Evolutionary conservation across 352 stramenopile species (phyloP), one percentile per base, ranked within the genome.

Genomic region (Pilasporangium apinafurcum): DNA sequence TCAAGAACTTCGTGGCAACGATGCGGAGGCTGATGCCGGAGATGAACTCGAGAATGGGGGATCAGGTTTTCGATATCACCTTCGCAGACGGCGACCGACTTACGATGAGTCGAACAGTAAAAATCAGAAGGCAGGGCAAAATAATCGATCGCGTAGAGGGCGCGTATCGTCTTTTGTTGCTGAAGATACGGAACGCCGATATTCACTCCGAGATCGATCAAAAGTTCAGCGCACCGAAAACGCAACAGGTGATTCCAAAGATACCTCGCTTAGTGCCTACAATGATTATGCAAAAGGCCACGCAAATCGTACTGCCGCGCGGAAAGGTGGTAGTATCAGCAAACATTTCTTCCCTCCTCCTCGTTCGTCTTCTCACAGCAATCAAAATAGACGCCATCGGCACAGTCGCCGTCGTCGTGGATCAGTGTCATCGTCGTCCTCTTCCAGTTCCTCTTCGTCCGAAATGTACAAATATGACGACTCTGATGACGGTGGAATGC

Each of bases 271-370:
- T 29, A 53, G 49, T 30, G 72, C 67, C 9, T 87, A 81, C 26
- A 59, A 69, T 0, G 75, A 90, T 6, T 92, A 79, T 37, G 59
- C 70, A 10, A 92, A 92, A 52, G 70, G 75, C 8, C 72, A 77
- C 41, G 37, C 54, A 5, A 72, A n/a, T 48, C 68, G 62, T 37
- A 22, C 38, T 8, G 39, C 32, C 13, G 48, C 31, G 32, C 26
- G 46, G n/a, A 56, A 48, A 34, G 17, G 53, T 42, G 48, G 58
- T 21, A 55, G 54, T 14, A 42, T 16, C 18, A 42, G 40, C 3
- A 50, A 33, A 38, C 26, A 53, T 44, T 68, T 75, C 40, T 28
- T 66, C 28, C 24, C 53, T 8, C 36, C 66, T 26, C 44, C 58
- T 42, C 38, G 63, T 32, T 20, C 50, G 20, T 64, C 59, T 44